These are phyloP conservation scores for Osmanthus fragrans DNA, from an alignment of 257 asterid species.

Conservation along the genomic window DNA sequence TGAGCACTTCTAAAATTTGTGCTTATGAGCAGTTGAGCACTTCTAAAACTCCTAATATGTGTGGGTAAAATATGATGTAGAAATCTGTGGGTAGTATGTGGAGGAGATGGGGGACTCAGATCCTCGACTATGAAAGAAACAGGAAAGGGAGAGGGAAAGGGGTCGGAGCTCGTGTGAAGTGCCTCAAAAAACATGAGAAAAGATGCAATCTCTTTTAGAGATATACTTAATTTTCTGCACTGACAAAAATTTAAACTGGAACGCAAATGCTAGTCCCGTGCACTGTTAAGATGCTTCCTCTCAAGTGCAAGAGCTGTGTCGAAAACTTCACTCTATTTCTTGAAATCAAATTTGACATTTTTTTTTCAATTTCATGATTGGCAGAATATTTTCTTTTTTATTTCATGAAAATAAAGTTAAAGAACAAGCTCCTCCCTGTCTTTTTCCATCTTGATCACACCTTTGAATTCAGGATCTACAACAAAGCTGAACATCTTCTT, in stretches of 20 bases:
- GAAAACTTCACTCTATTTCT: not conserved
- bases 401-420: not conserved
- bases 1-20: not conserved
- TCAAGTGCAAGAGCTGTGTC: not conserved
- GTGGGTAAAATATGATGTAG: not conserved
- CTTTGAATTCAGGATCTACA: not conserved
- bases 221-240: not conserved
- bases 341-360: not conserved
- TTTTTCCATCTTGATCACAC: not conserved
- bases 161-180: not conserved
- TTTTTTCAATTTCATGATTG: not conserved
- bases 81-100: not conserved
- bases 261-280: not conserved
- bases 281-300: not conserved
- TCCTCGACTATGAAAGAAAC: not conserved
- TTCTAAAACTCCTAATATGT: not conserved
- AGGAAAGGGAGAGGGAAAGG: not conserved
- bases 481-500: not conserved
- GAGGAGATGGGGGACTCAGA: not conserved
- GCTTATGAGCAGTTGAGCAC: not conserved
- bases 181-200: not conserved
- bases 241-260: not conserved
- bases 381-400: not conserved
- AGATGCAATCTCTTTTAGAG: not conserved
- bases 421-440: not conserved